Conservation (phyloP, 1,139 yeast genomes). For the Pichia sp. region DNA sequence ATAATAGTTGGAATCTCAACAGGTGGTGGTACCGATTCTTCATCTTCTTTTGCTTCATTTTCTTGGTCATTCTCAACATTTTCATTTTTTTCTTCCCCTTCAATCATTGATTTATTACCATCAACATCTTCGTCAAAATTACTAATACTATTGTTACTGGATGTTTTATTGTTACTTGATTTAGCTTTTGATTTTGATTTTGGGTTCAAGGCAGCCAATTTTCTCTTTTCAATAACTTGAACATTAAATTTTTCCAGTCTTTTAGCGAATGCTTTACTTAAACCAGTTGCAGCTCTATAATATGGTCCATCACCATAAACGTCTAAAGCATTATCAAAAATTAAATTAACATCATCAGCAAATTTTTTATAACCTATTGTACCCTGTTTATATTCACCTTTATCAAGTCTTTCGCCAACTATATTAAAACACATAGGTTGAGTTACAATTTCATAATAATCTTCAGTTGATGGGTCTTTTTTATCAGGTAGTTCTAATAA, state of each 20-base stretch:
- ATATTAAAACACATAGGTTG: conserved; percentile 52
- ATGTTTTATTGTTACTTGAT: conserved; percentile 9
- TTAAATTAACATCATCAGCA: conserved; percentile 41
- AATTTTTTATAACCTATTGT: conserved; percentile 37
- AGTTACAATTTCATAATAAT: conserved; percentile 61
- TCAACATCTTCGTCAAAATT: not conserved
- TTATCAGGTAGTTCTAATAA: conserved; percentile 57
- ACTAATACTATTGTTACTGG: too few relatives aligned
- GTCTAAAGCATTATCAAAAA: conserved; percentile 52
- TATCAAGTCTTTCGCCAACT: conserved; percentile 38
- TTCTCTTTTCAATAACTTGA: conserved; percentile 15
- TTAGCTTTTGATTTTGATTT: conserved; percentile 16
- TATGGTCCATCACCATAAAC: conserved; percentile 53
- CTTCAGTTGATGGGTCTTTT: conserved; percentile 47
- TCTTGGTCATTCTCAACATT: conserved; percentile 8
- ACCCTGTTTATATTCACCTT: conserved; percentile 38
- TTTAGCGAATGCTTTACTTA: conserved; percentile 29
- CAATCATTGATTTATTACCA: conserved; percentile 1
- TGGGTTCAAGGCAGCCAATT: not conserved
- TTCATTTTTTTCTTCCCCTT: conserved; percentile 8
- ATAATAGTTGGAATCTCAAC: conserved; percentile 15
- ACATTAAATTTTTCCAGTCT: conserved; percentile 27
- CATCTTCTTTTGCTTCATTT: conserved; percentile 5
- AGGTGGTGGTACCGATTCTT: not conserved
- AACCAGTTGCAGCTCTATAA: conserved; percentile 48